Percentiles rank a stretch among this genome's conserved stretches.
phyloP scores from a whole-genome alignment of 768 basidiomycete species.

The Ephemerocybe angulata region DNA sequence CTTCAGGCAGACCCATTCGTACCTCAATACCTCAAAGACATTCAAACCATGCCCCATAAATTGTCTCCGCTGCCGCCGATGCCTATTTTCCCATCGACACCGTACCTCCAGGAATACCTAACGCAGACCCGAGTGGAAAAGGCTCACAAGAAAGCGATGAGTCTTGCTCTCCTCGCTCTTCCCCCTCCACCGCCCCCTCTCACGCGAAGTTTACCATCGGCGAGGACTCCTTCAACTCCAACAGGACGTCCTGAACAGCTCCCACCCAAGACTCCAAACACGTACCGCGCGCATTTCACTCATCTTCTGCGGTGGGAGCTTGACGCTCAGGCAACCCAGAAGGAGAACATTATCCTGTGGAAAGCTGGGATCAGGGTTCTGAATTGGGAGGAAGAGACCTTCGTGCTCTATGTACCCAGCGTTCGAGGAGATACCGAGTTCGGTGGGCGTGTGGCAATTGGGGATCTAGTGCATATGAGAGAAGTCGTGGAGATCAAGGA shows the following conservation, averaged over 20 bases:
- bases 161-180: constrained; percentile 25
- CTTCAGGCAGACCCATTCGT: constrained; percentile 45
- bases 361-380: constrained; percentile 32
- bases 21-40: constrained; percentile 46
- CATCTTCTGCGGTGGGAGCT: constrained; percentile 45
- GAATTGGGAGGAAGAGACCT: constrained; percentile 36
- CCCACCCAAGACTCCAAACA: constrained; percentile 24
- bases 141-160: constrained; percentile 12
- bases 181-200: constrained; percentile 23
- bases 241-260: not conserved
- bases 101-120: constrained; percentile 41
- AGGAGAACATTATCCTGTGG: constrained; percentile 45
- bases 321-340: constrained; percentile 36
- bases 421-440: constrained; percentile 38
- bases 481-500: constrained; percentile 31
- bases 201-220: not conserved
- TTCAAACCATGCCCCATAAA: constrained; percentile 43
- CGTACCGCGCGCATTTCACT: constrained; percentile 40
- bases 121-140: constrained; percentile 34
- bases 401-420: constrained; percentile 33
- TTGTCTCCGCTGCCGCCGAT: constrained; percentile 40
- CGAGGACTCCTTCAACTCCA: constrained; percentile 4
- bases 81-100: constrained; percentile 38
- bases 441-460: constrained; percentile 30
- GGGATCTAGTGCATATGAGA: constrained; percentile 43